These are phyloP conservation scores for Coemansia sp. DNA, from an alignment of 192 early-diverging fungal species.

Conservation along the genomic window DNA sequence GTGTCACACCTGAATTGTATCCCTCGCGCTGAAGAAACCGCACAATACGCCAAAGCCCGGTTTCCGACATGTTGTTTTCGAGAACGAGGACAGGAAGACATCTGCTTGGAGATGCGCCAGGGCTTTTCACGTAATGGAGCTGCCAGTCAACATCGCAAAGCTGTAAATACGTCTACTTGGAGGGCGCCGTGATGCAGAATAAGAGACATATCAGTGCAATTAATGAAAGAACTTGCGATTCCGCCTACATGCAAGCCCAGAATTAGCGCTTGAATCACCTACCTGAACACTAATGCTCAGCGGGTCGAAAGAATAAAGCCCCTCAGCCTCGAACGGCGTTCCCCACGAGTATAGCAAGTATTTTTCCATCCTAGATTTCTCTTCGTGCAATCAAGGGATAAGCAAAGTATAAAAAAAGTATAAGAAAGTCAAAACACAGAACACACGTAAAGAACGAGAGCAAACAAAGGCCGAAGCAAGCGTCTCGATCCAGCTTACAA, in stretches of 20 bases:
- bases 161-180: constrained; percentile 44
- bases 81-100: constrained; percentile 33
- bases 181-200: neutral
- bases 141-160: constrained; percentile 46
- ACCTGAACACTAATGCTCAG: constrained; percentile 47
- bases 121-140: constrained; percentile 33
- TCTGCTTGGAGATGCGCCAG: constrained; percentile 32
- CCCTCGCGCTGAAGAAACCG: constrained; percentile 42
- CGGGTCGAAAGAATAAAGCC: constrained; percentile 46
- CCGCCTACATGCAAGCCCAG: neutral
- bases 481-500: neutral
- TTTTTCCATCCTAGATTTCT: constrained; percentile 12
- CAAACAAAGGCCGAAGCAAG: neutral
- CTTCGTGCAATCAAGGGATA: neutral
- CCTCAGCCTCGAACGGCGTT: constrained; percentile 40
- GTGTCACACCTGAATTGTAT: constrained; percentile 14
- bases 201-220: neutral
- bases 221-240: neutral
- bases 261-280: neutral
- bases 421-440: no score
- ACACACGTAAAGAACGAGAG: no score
- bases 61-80: constrained; percentile 26
- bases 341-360: constrained; percentile 50
- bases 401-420: no score
- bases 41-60: constrained; percentile 45